Conservation (phyloP, 257 asterid genomes). For the Scutellaria baicalensis region DNA sequence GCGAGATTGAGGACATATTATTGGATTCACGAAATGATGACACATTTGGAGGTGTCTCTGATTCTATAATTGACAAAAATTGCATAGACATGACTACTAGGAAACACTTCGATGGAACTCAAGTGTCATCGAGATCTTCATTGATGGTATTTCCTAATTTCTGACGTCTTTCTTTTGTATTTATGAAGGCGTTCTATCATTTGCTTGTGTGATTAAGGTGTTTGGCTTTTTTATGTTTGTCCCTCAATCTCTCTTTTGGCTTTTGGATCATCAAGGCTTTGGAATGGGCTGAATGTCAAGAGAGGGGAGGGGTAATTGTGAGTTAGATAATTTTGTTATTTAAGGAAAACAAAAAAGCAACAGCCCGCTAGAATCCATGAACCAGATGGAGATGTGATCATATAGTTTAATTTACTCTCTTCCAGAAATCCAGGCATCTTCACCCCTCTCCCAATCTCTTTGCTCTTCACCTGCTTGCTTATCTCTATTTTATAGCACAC, state of each 20-base stretch:
- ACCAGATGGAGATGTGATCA: not conserved
- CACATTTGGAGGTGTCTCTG: constrained; percentile 68
- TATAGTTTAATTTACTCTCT: not conserved
- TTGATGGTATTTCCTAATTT: constrained; percentile 31
- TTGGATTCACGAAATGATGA: constrained; percentile 66
- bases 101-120: constrained; percentile 30
- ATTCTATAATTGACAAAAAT: constrained; percentile 35
- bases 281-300: not conserved
- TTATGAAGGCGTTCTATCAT: not conserved
- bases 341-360: too few relatives aligned
- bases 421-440: not conserved
- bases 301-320: not conserved
- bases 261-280: not conserved
- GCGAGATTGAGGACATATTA: constrained; percentile 60
- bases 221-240: not conserved
- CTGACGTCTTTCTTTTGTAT: not conserved
- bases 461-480: not conserved
- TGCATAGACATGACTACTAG: constrained; percentile 22
- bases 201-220: not conserved
- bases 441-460: not conserved
- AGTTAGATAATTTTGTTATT: not conserved
- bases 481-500: not conserved
- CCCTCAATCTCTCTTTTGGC: not conserved
- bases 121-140: constrained; percentile 38
- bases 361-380: not conserved